phyloP scores from a whole-genome alignment of 1,284 basidiomycete species.

The Ceratobasidium sp. region DNA sequence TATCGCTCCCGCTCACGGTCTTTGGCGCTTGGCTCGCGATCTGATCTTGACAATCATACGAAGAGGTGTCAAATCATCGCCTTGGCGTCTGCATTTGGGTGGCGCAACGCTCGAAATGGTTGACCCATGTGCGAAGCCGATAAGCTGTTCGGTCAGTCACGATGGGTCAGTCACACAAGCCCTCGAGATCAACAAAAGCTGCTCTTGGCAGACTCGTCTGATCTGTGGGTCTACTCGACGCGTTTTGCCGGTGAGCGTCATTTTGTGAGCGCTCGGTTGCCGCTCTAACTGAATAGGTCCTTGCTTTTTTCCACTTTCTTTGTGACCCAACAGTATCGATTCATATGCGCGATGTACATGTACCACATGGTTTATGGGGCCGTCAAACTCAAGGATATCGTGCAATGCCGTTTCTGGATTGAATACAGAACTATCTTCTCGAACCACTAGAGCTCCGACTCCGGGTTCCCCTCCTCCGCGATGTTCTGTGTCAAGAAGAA shows the following conservation, averaged over 20 bases:
- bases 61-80: too few relatives aligned
- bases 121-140: neutral
- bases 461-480: neutral
- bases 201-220: neutral
- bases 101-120: neutral
- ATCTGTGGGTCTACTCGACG: too few relatives aligned
- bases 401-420: neutral
- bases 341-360: too few relatives aligned
- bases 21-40: too few relatives aligned
- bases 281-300: neutral
- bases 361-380: neutral
- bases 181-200: neutral
- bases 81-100: constrained; percentile 6
- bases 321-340: too few relatives aligned
- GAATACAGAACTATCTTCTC: neutral
- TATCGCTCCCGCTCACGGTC: too few relatives aligned
- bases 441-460: neutral
- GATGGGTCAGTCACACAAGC: neutral
- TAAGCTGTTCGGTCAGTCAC: neutral
- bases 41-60: too few relatives aligned
- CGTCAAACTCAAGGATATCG: neutral
- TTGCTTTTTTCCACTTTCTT: neutral
- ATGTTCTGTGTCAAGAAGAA: neutral
- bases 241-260: too few relatives aligned
- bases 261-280: too few relatives aligned